These are phyloP conservation scores for Irpex sp. DNA, from an alignment of 1,284 basidiomycete species.

Conservation along the genomic window DNA sequence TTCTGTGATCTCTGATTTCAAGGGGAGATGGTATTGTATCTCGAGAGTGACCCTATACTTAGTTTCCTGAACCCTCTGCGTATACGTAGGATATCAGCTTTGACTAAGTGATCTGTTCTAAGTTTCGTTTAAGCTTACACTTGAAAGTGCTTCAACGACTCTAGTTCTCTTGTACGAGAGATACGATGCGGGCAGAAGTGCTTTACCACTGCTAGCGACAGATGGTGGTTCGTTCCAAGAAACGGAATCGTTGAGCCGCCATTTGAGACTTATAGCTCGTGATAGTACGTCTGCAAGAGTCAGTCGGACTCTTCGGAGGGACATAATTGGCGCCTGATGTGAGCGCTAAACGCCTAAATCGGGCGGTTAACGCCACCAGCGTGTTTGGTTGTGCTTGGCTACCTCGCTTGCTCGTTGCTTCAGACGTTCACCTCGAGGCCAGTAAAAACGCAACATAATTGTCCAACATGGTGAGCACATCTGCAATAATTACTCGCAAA, in stretches of 20 bases:
- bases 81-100: no score
- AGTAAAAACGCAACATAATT: constrained; percentile 21
- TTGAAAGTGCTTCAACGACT: no score
- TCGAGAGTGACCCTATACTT: no score
- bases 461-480: constrained; percentile 55
- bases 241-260: not conserved
- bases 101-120: no score
- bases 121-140: no score
- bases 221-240: no score
- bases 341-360: not conserved
- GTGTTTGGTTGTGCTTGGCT: constrained; percentile 25
- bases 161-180: no score
- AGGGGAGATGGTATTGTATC: no score
- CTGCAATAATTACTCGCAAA: not conserved
- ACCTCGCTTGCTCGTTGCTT: constrained; percentile 19
- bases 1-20: not conserved
- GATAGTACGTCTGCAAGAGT: not conserved
- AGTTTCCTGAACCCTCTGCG: no score
- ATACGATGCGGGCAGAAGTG: no score
- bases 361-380: constrained; percentile 6
- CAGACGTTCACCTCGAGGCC: constrained; percentile 17
- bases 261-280: not conserved
- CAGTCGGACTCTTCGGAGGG: not conserved
- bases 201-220: no score
- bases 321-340: not conserved